phyloP scores from a whole-genome alignment of 768 basidiomycete genomes.

The Mycena crocata region DNA sequence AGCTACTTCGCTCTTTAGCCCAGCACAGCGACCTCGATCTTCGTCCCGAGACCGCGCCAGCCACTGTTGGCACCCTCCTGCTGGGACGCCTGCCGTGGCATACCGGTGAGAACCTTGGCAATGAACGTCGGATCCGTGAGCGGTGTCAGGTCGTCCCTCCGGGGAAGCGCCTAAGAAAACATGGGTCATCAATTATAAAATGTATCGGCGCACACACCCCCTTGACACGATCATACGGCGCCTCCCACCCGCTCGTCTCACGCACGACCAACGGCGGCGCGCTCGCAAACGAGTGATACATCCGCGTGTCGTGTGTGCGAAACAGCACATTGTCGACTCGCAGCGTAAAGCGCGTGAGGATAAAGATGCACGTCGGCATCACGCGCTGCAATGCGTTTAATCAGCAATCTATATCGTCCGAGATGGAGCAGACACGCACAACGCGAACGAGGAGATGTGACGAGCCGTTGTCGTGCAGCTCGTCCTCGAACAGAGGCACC shows the following conservation, averaged over 20 bases:
- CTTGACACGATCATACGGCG: slow-evolving; percentile 84
- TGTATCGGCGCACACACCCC: slow-evolving; percentile 57
- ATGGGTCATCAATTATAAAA: background rate
- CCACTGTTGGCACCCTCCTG: slow-evolving; percentile 75
- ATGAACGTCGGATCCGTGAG: slow-evolving; percentile 91
- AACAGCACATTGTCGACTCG: slow-evolving; percentile 97
- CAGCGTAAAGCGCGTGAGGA: slow-evolving; percentile 90
- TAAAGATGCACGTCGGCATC: slow-evolving; percentile 95
- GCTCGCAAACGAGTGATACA: slow-evolving; percentile 86
- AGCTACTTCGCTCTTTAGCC: too few relatives aligned
- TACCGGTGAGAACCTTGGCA: slow-evolving; percentile 72
- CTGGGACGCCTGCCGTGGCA: slow-evolving; percentile 70
- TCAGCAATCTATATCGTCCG: background rate
- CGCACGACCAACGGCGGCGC: slow-evolving; percentile 73
- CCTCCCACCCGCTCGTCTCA: slow-evolving; percentile 92
- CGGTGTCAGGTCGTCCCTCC: slow-evolving; percentile 84
- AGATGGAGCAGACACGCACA: slow-evolving; percentile 62
- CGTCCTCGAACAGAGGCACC: slow-evolving; percentile 94
- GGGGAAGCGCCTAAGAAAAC: slow-evolving; percentile 70
- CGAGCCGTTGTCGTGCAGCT: slow-evolving; percentile 96
- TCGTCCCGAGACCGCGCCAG: slow-evolving; percentile 87
- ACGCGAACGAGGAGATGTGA: slow-evolving; percentile 88
- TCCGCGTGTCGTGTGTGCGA: slow-evolving; percentile 86
- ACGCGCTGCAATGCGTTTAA: slow-evolving; percentile 75
- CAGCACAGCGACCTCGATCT: slow-evolving; percentile 64